Conservation (phyloP, 345 rosid species). For the Aquilaria yunnanensis region DNA sequence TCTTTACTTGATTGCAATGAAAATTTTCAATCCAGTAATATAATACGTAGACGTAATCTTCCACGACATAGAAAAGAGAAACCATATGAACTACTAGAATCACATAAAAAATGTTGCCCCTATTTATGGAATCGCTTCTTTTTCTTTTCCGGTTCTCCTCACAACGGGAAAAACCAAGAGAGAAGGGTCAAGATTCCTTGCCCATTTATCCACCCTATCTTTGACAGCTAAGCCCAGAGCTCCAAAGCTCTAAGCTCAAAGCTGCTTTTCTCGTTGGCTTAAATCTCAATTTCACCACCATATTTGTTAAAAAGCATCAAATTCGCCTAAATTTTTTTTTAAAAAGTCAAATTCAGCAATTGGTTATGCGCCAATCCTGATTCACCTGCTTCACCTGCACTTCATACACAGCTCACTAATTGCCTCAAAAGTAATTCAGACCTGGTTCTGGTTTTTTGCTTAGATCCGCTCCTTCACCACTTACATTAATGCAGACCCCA, state of each 20-base stretch:
- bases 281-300: neutral
- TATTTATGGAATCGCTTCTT: slow-evolving; percentile 16
- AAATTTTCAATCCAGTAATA: no score
- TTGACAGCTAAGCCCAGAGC: slow-evolving; percentile 20
- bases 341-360: no score
- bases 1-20: no score
- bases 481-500: slow-evolving; percentile 7
- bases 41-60: neutral
- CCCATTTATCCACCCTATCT: slow-evolving; percentile 26
- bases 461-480: slow-evolving; percentile 8
- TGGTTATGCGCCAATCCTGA: neutral
- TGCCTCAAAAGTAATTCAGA: neutral
- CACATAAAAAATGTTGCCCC: no score
- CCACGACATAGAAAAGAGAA: neutral
- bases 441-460: slow-evolving; percentile 10
- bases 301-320: no score
- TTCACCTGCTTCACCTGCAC: neutral
- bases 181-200: slow-evolving; percentile 44
- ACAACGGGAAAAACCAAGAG: slow-evolving; percentile 8
- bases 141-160: slow-evolving; percentile 27
- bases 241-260: slow-evolving; percentile 8
- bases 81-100: neutral
- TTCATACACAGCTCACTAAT: slow-evolving; percentile 11
- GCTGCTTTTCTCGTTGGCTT: slow-evolving; percentile 15
- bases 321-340: no score